A percentile compares a stretch with the other conserved stretches of the same genome.
Evolutionary conservation across 805 yeast species (phyloP).

Genomic region (Ogataea nitratoaversa): DNA sequence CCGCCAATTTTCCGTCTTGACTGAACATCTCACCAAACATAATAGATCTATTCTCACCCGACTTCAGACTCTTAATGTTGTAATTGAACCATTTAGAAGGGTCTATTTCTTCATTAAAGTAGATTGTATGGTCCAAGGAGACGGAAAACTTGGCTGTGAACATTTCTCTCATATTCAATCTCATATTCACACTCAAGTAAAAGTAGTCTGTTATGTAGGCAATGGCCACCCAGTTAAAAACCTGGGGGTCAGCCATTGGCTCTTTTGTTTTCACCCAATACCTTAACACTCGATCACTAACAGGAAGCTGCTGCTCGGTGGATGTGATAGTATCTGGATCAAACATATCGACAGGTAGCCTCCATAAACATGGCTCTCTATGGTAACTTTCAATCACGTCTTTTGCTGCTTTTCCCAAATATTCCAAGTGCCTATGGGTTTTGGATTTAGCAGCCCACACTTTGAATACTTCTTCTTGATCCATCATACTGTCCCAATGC

Average conservation of each 20-base stretch:
- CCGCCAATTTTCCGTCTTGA: conserved; percentile 46
- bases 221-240: conserved; percentile 51
- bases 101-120: conserved; percentile 55
- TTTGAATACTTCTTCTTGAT: conserved; percentile 25
- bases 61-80: conserved; percentile 43
- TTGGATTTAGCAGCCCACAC: conserved; percentile 25
- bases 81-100: conserved; percentile 42
- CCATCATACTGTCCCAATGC: conserved; percentile 26
- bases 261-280: conserved; percentile 31
- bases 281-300: conserved; percentile 26
- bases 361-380: conserved; percentile 33
- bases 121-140: conserved; percentile 63
- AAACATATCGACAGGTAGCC: conserved; percentile 30
- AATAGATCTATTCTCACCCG: conserved; percentile 50
- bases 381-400: conserved; percentile 24
- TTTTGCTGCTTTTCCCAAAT: conserved; percentile 20
- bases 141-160: conserved; percentile 49
- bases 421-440: conserved; percentile 20
- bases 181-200: conserved; percentile 47
- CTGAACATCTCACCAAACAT: conserved; percentile 56
- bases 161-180: conserved; percentile 44
- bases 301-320: conserved; percentile 12
- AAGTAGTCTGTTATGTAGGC: conserved; percentile 59
- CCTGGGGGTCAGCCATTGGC: conserved; percentile 16
- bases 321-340: conserved; percentile 22